Conservation (phyloP, 805 yeast genomes). For the Wickerhamiella sergipiensis region DNA sequence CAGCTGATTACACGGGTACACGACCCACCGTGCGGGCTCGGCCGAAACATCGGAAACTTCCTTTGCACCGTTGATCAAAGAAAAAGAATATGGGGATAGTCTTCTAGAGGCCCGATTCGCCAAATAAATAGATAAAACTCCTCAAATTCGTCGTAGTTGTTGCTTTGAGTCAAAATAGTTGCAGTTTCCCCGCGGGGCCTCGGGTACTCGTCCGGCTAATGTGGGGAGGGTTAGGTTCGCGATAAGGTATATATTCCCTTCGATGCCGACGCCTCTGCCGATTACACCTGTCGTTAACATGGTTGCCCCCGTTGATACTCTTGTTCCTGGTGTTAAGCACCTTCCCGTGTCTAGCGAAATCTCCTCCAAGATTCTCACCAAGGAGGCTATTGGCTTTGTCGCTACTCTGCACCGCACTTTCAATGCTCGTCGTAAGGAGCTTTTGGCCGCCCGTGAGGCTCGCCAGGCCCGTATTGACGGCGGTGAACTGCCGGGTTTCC, state of each 20-base stretch:
- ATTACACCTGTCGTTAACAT: constrained; percentile 5
- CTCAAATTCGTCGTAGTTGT: background rate
- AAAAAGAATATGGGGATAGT: too few species aligned
- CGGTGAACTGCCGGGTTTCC: constrained; percentile 54
- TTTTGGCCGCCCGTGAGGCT: constrained; percentile 41
- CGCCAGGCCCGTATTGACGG: constrained; percentile 44
- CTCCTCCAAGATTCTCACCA: constrained; percentile 42
- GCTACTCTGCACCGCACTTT: constrained; percentile 56
- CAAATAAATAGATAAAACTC: background rate
- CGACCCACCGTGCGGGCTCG: background rate
- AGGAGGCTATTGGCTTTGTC: constrained; percentile 50
- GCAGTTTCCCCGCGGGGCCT: background rate
- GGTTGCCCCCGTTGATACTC: constrained; percentile 18
- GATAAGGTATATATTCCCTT: background rate
- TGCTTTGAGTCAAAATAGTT: background rate
- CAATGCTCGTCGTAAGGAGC: constrained; percentile 39
- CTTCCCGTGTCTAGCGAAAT: constrained; percentile 37
- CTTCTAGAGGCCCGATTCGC: too few species aligned
- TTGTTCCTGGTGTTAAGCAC: constrained; percentile 38
- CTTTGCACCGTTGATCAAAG: background rate
- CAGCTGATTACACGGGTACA: background rate
- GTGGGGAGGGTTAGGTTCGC: constrained; percentile 2
- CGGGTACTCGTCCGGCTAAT: background rate
- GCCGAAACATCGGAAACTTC: background rate
- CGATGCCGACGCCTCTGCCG: background rate